Conservation (phyloP, 257 asterid genomes). For the Echium plantagineum region DNA sequence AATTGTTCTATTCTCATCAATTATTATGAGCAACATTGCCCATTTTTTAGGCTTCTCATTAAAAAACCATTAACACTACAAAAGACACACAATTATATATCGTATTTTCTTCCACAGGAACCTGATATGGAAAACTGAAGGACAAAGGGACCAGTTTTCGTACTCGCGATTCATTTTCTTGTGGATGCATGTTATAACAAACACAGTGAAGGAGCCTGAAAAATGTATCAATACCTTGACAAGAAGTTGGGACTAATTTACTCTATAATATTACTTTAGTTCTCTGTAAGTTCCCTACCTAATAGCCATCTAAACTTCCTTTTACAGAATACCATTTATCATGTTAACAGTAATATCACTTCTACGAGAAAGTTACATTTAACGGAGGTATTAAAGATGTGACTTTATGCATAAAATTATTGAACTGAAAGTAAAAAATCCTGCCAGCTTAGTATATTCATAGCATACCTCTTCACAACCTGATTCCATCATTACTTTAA, state of each 20-base stretch:
- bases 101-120: neutral
- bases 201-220: neutral
- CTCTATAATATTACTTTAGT: neutral
- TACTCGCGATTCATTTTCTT: too few species aligned
- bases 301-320: too few species aligned
- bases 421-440: neutral
- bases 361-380: neutral
- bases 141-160: neutral
- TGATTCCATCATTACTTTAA: conserved; percentile 76
- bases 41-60: too few species aligned
- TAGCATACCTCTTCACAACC: conserved; percentile 86
- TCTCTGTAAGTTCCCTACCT: neutral
- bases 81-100: neutral
- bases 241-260: neutral
- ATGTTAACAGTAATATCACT: neutral
- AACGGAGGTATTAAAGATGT: neutral
- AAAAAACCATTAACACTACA: too few species aligned
- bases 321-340: neutral
- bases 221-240: neutral
- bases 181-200: too few species aligned
- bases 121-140: neutral
- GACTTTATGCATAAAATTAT: neutral
- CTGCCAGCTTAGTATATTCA: neutral
- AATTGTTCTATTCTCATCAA: too few species aligned
- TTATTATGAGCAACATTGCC: too few species aligned